These are phyloP conservation scores for Aegilops bicornis DNA, from an alignment of 176 grass and related monocot genomes.

Conservation along the genomic window DNA sequence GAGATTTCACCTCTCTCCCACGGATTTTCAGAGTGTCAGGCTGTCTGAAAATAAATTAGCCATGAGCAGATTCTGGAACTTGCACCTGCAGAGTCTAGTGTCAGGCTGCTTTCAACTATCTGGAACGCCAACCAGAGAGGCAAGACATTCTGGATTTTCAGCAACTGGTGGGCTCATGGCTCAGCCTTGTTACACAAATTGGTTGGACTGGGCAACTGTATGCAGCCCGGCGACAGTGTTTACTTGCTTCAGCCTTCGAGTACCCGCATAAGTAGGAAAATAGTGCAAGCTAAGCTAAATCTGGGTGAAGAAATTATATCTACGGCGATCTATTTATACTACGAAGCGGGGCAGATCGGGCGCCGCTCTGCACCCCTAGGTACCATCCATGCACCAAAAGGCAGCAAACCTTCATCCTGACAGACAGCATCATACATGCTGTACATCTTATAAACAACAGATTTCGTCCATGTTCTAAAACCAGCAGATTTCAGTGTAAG, in stretches of 20 bases:
- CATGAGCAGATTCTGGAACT: not conserved
- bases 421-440: not conserved
- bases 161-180: not conserved
- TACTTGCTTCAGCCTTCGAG: too few species aligned
- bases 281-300: too few species aligned
- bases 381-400: not conserved
- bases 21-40: not conserved
- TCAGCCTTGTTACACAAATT: not conserved
- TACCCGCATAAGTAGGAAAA: too few species aligned
- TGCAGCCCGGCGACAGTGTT: not conserved
- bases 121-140: not conserved
- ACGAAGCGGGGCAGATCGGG: too few species aligned
- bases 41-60: too few species aligned
- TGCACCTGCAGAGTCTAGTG: not conserved
- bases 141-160: not conserved
- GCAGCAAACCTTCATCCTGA: not conserved
- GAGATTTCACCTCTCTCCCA: too few species aligned
- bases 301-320: too few species aligned
- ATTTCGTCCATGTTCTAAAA: not conserved
- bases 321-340: too few species aligned
- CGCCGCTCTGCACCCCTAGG: too few species aligned
- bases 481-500: not conserved
- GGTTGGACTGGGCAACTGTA: not conserved
- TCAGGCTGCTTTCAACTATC: not conserved
- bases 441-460: not conserved